phyloP scores from a whole-genome alignment of 495 filamentous ascomycete species.

The Neurospora tetraspora region DNA sequence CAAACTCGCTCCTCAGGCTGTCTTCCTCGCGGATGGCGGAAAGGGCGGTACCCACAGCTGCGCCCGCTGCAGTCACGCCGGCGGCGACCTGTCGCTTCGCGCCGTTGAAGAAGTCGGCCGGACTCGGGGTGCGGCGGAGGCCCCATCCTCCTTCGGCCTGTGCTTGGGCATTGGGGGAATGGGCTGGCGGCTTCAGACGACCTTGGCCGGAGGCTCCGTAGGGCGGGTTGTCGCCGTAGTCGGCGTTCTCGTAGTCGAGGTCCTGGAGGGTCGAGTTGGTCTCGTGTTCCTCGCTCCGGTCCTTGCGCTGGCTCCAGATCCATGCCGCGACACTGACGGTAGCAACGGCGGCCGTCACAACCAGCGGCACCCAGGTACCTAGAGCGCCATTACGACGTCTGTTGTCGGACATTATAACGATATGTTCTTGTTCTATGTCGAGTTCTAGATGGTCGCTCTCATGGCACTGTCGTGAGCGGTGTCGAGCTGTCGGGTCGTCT shows the following conservation, averaged over 20 bases:
- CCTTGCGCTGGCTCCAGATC: slow-evolving; percentile 81
- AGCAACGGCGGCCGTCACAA: slow-evolving; percentile 74
- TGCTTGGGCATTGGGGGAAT: slow-evolving; percentile 27
- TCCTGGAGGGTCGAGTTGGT: slow-evolving; percentile 26
- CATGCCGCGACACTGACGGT: slow-evolving; percentile 78
- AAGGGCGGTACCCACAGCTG: slow-evolving; percentile 65
- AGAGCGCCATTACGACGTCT: not conserved
- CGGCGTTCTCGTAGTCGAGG: slow-evolving; percentile 41
- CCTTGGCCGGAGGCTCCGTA: slow-evolving; percentile 39
- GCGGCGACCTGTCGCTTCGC: slow-evolving; percentile 67
- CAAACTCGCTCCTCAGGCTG: slow-evolving; percentile 52
- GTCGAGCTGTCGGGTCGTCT: not conserved
- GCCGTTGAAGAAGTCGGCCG: slow-evolving; percentile 75
- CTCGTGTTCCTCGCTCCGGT: slow-evolving; percentile 27
- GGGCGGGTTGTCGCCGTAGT: slow-evolving; percentile 42
- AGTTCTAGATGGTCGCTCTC: not conserved
- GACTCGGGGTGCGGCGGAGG: slow-evolving; percentile 76
- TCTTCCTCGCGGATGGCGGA: slow-evolving; percentile 79
- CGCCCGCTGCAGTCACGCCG: slow-evolving; percentile 75
- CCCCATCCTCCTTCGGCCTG: slow-evolving; percentile 51
- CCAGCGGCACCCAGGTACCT: slow-evolving; percentile 63
- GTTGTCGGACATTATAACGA: not conserved
- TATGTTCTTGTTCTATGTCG: not conserved
- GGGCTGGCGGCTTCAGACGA: slow-evolving; percentile 30
- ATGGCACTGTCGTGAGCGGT: not conserved